Conservation (phyloP, 306 rosid genomes). For the Castanospermum australe region DNA sequence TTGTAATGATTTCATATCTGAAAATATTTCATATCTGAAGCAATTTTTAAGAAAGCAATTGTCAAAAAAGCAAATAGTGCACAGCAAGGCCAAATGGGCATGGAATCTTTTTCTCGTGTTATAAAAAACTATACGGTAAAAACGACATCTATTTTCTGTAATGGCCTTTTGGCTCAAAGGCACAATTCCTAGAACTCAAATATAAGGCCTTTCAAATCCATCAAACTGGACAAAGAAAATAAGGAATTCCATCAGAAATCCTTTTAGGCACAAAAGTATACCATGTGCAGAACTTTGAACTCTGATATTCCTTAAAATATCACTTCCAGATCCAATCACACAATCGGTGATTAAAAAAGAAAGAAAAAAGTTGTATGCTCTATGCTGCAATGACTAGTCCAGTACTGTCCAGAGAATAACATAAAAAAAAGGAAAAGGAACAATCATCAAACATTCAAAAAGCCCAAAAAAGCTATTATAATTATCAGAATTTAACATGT, state of each 20-base stretch:
- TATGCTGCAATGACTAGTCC: not conserved
- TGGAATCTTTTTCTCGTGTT: not conserved
- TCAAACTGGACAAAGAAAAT: not conserved
- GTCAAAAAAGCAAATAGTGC: not conserved
- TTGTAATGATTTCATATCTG: not conserved
- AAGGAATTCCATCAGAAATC: not conserved
- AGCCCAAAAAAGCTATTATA: not conserved
- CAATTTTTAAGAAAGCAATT: not conserved
- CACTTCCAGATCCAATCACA: not conserved
- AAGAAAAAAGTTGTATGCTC: not conserved
- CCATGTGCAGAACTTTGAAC: not conserved
- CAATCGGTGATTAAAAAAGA: not conserved
- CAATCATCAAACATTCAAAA: not conserved
- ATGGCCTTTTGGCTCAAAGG: not conserved
- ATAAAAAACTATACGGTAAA: not conserved
- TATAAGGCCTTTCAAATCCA: not conserved
- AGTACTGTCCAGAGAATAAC: not conserved
- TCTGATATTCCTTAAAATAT: not conserved
- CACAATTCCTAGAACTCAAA: not conserved
- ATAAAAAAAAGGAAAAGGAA: not conserved
- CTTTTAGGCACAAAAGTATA: not conserved
- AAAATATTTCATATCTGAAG: no score
- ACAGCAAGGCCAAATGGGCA: not conserved
- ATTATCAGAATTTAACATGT: not conserved
- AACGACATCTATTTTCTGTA: not conserved